Percentiles rank a stretch among this genome's conserved stretches.
These are phyloP conservation scores for Podospora fimiseda DNA, from an alignment of 495 filamentous ascomycete genomes.

Conservation along the genomic window DNA sequence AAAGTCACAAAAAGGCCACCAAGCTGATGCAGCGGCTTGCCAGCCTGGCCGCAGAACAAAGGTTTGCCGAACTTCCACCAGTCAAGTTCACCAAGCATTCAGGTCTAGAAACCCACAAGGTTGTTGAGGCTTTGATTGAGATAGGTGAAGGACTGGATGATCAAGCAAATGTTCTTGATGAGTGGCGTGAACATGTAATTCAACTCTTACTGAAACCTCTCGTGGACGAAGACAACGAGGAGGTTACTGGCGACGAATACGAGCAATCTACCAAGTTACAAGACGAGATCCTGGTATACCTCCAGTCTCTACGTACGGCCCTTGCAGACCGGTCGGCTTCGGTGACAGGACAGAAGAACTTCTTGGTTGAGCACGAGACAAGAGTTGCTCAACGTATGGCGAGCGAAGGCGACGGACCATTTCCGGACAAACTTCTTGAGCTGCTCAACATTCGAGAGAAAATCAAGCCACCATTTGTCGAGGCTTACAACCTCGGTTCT, in stretches of 20 bases:
- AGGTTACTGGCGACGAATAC: slow-evolving; percentile 82
- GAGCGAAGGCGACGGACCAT: slow-evolving; percentile 57
- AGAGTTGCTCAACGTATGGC: slow-evolving; percentile 53
- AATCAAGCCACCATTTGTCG: slow-evolving; percentile 49
- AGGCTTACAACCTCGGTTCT: slow-evolving; percentile 44
- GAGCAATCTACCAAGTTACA: slow-evolving; percentile 80
- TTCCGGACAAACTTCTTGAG: slow-evolving; percentile 60
- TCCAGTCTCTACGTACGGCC: slow-evolving; percentile 65
- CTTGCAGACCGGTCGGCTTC: slow-evolving; percentile 72
- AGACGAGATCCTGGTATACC: slow-evolving; percentile 75
- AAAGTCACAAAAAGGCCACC: slow-evolving; percentile 30
- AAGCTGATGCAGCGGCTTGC: slow-evolving; percentile 43
- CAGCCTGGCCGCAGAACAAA: slow-evolving; percentile 38
- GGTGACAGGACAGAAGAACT: slow-evolving; percentile 66
- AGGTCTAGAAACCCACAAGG: slow-evolving; percentile 31
- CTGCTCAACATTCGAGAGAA: slow-evolving; percentile 51
- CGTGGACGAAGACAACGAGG: slow-evolving; percentile 73
- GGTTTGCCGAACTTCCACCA: slow-evolving; percentile 59
- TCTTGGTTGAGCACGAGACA: slow-evolving; percentile 73
- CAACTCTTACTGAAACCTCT: slow-evolving; percentile 64
- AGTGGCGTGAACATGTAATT: slow-evolving; percentile 67
- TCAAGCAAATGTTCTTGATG: slow-evolving; percentile 60
- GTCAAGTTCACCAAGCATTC: slow-evolving; percentile 22
- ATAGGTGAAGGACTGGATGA: slow-evolving; percentile 54
- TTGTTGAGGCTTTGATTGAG: slow-evolving; percentile 25